Evolutionary conservation across 768 basidiomycete species (phyloP).

Genomic region (Lyophyllum decastes): DNA sequence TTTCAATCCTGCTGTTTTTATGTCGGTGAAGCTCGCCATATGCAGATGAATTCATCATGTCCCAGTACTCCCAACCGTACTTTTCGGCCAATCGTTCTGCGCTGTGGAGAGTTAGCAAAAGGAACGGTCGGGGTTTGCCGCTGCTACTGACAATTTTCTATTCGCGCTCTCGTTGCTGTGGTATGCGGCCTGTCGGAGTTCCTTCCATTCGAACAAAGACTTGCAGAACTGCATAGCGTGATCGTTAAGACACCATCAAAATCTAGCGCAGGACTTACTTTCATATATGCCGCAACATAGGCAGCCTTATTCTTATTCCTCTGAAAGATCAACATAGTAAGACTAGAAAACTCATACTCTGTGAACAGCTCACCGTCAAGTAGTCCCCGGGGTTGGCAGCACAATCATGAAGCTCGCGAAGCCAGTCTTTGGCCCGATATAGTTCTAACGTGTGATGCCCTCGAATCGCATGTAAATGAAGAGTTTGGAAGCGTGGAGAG

Average conservation of each 20-base stretch:
- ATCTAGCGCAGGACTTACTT: slow-evolving; percentile 2
- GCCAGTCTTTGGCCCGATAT: slow-evolving; percentile 9
- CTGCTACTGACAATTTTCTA: slow-evolving; percentile 20
- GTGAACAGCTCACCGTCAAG: slow-evolving; percentile 1
- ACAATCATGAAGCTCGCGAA: background rate
- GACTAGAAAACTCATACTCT: background rate
- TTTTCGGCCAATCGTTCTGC: slow-evolving; percentile 30
- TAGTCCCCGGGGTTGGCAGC: background rate
- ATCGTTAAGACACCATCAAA: background rate
- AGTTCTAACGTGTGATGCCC: background rate
- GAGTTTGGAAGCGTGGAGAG: background rate
- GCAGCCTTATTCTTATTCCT: slow-evolving; percentile 5
- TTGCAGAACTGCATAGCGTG: slow-evolving; percentile 12
- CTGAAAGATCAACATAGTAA: background rate
- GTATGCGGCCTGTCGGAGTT: background rate
- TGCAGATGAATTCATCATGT: slow-evolving; percentile 40
- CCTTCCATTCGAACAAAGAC: slow-evolving; percentile 12
- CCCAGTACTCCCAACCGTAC: slow-evolving; percentile 43
- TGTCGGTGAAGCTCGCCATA: slow-evolving; percentile 39
- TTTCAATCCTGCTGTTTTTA: slow-evolving; percentile 41
- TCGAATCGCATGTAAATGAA: background rate
- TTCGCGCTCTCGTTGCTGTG: slow-evolving; percentile 6
- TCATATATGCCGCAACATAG: slow-evolving; percentile 10
- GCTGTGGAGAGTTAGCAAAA: slow-evolving; percentile 26
- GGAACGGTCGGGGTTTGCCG: background rate